Conservation (phyloP, 352 stramenopile genomes). For the Pythium oligandrum region DNA sequence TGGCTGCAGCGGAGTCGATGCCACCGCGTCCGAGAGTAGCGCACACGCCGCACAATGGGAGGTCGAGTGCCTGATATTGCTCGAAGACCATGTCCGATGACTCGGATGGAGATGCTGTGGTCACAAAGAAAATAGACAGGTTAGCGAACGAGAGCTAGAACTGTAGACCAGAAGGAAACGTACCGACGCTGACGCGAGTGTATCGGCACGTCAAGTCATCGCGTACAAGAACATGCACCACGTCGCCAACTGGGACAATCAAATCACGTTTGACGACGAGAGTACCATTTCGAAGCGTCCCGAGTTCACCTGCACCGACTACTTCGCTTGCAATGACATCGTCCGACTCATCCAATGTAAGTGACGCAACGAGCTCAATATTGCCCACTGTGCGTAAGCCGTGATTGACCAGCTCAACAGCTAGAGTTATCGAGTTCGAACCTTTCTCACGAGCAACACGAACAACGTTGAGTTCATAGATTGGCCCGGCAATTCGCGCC, state of each 20-base stretch:
- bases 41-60: constrained; percentile 21
- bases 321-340: neutral
- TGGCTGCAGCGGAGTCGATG: neutral
- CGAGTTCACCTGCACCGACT: constrained; percentile 2
- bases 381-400: constrained; percentile 6
- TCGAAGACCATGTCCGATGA: constrained; percentile 6
- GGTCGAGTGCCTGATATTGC: constrained; percentile 14
- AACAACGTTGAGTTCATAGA: constrained; percentile 46
- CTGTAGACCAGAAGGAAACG: neutral
- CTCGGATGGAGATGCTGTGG: constrained; percentile 1
- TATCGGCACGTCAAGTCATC: constrained; percentile 19
- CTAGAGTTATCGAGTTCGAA: constrained; percentile 1
- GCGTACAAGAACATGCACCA: constrained; percentile 22
- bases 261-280: constrained; percentile 1
- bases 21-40: constrained; percentile 3
- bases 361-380: constrained; percentile 2
- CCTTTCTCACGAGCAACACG: neutral
- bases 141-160: neutral
- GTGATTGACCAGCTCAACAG: constrained; percentile 11
- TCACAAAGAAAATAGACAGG: constrained; percentile 2
- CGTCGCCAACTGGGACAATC: neutral
- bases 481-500: constrained; percentile 40
- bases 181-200: constrained; percentile 10
- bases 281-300: neutral
- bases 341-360: neutral